These are phyloP conservation scores for Mortierella hygrophila DNA, from an alignment of 192 early-diverging fungal genomes.

Conservation along the genomic window DNA sequence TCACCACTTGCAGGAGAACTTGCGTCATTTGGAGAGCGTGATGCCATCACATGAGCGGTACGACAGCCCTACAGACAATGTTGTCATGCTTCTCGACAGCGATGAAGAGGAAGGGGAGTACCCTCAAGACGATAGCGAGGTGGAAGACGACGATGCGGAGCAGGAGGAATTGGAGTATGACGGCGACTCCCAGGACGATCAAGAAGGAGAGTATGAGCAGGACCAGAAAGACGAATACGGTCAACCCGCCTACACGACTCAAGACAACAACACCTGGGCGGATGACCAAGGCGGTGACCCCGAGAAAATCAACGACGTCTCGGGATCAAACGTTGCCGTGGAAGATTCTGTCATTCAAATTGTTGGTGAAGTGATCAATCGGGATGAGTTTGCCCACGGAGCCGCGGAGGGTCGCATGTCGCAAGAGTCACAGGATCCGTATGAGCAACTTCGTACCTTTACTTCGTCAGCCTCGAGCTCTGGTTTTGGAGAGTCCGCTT, in stretches of 20 bases:
- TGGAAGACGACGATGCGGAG: background rate
- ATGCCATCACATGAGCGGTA: background rate
- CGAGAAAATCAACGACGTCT: background rate
- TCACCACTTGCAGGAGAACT: background rate
- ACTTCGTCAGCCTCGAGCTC: background rate
- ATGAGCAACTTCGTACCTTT: background rate
- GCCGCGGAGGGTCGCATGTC: background rate
- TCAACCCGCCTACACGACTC: background rate
- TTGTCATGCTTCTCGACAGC: slow-evolving; percentile 3
- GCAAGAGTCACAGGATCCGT: background rate
- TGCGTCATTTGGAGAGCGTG: background rate
- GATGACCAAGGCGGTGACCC: background rate
- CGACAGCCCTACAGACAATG: background rate
- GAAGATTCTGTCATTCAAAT: background rate
- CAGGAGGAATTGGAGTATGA: background rate
- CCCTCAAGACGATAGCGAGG: background rate
- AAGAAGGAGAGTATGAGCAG: background rate
- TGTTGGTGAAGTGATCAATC: background rate
- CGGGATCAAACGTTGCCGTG: background rate
- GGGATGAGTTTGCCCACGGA: background rate
- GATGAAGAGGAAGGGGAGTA: background rate
- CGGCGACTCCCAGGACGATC: background rate
- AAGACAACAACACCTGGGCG: background rate
- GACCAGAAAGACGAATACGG: background rate
- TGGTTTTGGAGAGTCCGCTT: background rate